Conservation (phyloP, 768 basidiomycete genomes). For the Pisolithus tinctorius region DNA sequence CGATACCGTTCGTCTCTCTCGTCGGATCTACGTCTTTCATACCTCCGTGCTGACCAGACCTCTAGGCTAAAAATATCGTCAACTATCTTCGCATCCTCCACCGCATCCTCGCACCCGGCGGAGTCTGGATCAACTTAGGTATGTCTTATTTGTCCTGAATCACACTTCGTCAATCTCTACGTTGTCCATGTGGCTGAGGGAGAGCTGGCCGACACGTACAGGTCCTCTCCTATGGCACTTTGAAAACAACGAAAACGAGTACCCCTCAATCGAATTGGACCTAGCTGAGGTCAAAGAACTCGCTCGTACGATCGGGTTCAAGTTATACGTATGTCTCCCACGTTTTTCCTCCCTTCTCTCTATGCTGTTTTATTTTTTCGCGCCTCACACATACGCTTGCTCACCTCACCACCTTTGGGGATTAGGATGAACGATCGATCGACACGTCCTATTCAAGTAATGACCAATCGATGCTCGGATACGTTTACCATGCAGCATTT, state of each 20-base stretch:
- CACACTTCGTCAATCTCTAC: no score
- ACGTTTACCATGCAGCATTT: conserved; percentile 79
- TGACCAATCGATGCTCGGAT: conserved; percentile 71
- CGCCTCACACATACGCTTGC: background rate
- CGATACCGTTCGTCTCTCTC: conserved; percentile 61
- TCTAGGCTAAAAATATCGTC: conserved; percentile 84
- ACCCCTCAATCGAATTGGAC: conserved; percentile 81
- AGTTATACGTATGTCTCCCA: conserved; percentile 54
- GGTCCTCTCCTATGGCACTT: conserved; percentile 97
- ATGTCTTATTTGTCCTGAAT: background rate
- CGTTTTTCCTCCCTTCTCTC: no score
- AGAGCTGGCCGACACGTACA: conserved; percentile 14
- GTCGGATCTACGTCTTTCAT: no score
- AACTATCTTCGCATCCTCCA: conserved; percentile 87
- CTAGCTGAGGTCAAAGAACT: conserved; percentile 84
- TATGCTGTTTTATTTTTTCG: background rate
- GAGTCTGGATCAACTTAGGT: conserved; percentile 91
- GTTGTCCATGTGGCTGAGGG: no score
- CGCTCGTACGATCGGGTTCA: conserved; percentile 71
- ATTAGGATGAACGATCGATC: conserved; percentile 72
- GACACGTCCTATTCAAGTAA: conserved; percentile 86
- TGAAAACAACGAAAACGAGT: conserved; percentile 79
- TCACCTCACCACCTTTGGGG: background rate
- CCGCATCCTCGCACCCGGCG: conserved; percentile 73
- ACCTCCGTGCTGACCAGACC: background rate